A percentile compares a stretch with the other conserved stretches of the same genome.
Evolutionary conservation across 2,329 filamentous ascomycete genomes (phyloP).

Genomic region (Elsinoe ampelina): DNA sequence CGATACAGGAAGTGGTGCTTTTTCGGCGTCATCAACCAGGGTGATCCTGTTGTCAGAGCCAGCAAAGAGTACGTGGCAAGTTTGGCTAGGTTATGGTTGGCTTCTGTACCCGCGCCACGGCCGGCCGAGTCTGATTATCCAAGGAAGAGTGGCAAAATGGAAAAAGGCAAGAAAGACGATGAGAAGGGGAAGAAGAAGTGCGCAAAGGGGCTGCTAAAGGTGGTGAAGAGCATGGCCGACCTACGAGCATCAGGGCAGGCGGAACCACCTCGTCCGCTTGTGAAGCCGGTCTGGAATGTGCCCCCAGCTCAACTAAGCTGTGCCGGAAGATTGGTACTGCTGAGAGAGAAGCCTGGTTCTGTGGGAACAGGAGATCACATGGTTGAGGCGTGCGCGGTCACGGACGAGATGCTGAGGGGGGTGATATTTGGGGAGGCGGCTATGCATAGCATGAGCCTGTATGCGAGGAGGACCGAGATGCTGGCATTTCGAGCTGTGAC

Average conservation of each 20-base stretch:
- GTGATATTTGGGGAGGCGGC: constrained; percentile 76
- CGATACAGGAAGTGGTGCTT: constrained; percentile 59
- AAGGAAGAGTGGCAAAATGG: constrained; percentile 4
- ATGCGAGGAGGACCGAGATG: constrained; percentile 60
- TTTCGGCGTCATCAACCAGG: constrained; percentile 73
- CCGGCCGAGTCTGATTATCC: background rate
- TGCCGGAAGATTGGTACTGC: constrained; percentile 58
- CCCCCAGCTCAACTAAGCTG: constrained; percentile 59
- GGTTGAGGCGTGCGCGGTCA: constrained; percentile 59
- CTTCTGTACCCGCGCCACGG: constrained; percentile 41
- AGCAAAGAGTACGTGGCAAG: constrained; percentile 68
- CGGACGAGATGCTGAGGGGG: constrained; percentile 57
- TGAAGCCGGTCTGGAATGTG: constrained; percentile 50
- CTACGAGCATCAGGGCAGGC: background rate
- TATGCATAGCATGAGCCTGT: constrained; percentile 71
- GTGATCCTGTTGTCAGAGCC: constrained; percentile 68
- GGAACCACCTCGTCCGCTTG: constrained; percentile 17
- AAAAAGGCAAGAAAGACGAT: constrained; percentile 15
- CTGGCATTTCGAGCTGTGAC: constrained; percentile 62
- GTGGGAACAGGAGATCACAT: constrained; percentile 36
- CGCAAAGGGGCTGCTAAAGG: constrained; percentile 12
- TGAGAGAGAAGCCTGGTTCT: constrained; percentile 38
- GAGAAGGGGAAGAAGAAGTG: constrained; percentile 14
- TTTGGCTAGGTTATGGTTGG: constrained; percentile 60
- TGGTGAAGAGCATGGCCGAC: background rate